Base-by-base conservation (phyloP, 2,329 filamentous ascomycete species). In the Bipolaris victoriae region DNA sequence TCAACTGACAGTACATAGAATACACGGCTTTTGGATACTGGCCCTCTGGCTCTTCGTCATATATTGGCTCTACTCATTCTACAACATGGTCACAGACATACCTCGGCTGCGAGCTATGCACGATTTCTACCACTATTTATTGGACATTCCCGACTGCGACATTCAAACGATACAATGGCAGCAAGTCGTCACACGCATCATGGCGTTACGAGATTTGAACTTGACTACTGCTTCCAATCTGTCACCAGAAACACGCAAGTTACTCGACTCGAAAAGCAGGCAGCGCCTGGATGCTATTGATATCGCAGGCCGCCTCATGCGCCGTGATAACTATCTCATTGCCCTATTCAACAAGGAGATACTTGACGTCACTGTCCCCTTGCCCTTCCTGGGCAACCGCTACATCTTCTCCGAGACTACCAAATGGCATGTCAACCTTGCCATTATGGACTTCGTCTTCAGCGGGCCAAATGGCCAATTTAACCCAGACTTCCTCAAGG, bases 261-360 rank as follows among this genome's bases (percentile, higher is more conserved):
- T 85, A 57, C 83, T 94, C 61, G 90, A 90, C 44, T 92, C 88
- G 57, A 92, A 96, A 72, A 96, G 92, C 20, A 96, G 97, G 75
- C 92, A 98, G 77, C 86, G 94, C 61, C 88, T 99, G 66, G 95
- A 97, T 76, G 95, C 95, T 10, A 92, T 97, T 69, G 95, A 97
- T 71, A 98, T 99, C 74, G 95, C 95, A 6, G 99, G 98, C 72
- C 87, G 95, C 31, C 79, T 99, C 44, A 98, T 99, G 95, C 89
- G 95, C 57, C 90, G 91, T 71, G 94, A 97, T 62, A 99, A 99
- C 71, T 99, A 97, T 69, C 85, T 97, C 61, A 97, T 99, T 68
- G 95, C 95, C 4, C 83, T 99, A 69, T 92, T 98, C 79, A 99
- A 99, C 81, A 98, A 99, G 76, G 95, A 98, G 60, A 86, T 98